phyloP scores from a whole-genome alignment of 164 flowering plant genomes.

The Santalum album region DNA sequence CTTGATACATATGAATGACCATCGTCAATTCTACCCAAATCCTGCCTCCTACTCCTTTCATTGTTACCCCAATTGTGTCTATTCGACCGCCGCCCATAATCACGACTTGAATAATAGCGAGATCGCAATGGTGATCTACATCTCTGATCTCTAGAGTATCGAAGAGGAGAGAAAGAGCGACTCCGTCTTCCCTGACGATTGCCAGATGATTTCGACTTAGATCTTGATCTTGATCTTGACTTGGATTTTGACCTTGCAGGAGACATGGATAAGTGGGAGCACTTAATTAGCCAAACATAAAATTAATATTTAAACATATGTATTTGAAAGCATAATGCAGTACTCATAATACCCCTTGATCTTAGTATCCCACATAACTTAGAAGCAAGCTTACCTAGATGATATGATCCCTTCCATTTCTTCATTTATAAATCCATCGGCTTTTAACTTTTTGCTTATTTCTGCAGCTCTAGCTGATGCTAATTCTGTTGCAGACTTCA shows the following conservation, averaged over 20 bases:
- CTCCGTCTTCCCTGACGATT: slow-evolving; percentile 41
- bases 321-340: no score
- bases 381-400: slow-evolving; percentile 46
- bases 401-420: slow-evolving; percentile 39
- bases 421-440: slow-evolving; percentile 57
- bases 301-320: no score
- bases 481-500: slow-evolving; percentile 94
- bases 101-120: slow-evolving; percentile 48
- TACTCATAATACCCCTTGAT: no score
- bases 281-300: no score
- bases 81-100: slow-evolving; percentile 34
- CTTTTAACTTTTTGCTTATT: slow-evolving; percentile 78
- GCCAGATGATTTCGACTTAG: slow-evolving; percentile 74
- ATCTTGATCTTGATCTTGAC: slow-evolving; percentile 69
- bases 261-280: slow-evolving; percentile 1
- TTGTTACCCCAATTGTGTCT: slow-evolving; percentile 39
- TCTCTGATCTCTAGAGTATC: slow-evolving; percentile 45
- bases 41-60: slow-evolving; percentile 56
- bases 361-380: not conserved
- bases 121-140: slow-evolving; percentile 74
- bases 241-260: slow-evolving; percentile 61
- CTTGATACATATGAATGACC: slow-evolving; percentile 47
- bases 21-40: slow-evolving; percentile 43
- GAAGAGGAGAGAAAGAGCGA: slow-evolving; percentile 79
- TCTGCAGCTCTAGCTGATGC: slow-evolving; percentile 98